Conservation (phyloP, 2,329 filamentous ascomycete species). For the Teratosphaeria viscida region DNA sequence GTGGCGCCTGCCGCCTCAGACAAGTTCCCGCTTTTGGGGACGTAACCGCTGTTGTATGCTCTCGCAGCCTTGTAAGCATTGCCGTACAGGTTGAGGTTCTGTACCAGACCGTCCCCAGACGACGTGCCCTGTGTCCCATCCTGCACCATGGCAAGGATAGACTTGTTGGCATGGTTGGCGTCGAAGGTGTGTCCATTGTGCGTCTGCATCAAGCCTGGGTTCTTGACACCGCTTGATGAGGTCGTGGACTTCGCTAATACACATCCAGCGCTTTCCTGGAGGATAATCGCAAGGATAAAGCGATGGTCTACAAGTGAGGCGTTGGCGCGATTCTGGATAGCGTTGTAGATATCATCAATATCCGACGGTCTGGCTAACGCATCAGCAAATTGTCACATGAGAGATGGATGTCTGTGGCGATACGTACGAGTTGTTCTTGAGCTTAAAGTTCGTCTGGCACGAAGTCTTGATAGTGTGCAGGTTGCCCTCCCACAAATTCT, state of each 20-base stretch:
- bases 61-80: constrained; percentile 34
- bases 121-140: constrained; percentile 36
- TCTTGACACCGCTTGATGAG: constrained; percentile 28
- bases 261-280: constrained; percentile 38
- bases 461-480: constrained; percentile 20
- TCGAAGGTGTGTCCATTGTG: constrained; percentile 28
- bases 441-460: constrained; percentile 24
- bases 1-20: constrained; percentile 36
- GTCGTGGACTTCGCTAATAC: constrained; percentile 32
- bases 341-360: constrained; percentile 28
- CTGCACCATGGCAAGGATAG: constrained; percentile 29
- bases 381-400: neutral
- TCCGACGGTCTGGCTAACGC: constrained; percentile 28
- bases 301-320: constrained; percentile 29
- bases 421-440: constrained; percentile 23
- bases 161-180: constrained; percentile 21
- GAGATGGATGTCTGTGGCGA: neutral
- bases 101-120: constrained; percentile 33
- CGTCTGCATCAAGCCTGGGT: constrained; percentile 39
- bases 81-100: constrained; percentile 25
- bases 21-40: constrained; percentile 27
- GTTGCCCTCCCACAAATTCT: constrained; percentile 28
- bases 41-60: constrained; percentile 39
- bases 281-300: constrained; percentile 34
- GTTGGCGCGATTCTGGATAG: constrained; percentile 25